phyloP scores from a whole-genome alignment of 2,329 filamentous ascomycete species.

The Arthrinium puccinioides region DNA sequence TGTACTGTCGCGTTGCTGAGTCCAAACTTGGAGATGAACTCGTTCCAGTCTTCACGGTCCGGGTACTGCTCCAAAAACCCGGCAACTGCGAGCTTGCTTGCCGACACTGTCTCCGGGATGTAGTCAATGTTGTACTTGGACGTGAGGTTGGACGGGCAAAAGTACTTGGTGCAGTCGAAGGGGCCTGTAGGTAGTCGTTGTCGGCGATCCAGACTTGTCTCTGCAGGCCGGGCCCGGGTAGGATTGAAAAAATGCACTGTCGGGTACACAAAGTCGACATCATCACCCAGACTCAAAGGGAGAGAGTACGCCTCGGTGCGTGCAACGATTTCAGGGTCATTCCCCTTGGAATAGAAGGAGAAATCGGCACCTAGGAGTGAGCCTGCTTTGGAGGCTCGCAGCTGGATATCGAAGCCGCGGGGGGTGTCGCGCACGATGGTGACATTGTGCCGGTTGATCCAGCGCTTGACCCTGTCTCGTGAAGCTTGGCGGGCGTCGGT shows the following conservation, averaged over 20 bases:
- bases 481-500: not conserved
- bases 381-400: not conserved
- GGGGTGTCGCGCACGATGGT: not conserved
- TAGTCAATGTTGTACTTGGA: conserved; percentile 3
- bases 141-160: not conserved
- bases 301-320: conserved; percentile 3
- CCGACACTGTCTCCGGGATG: conserved; percentile 1
- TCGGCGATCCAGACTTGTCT: not conserved
- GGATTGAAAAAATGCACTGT: conserved; percentile 1
- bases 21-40: not conserved
- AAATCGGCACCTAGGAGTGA: not conserved
- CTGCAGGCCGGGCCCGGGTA: not conserved
- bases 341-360: not conserved
- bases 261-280: conserved; percentile 4
- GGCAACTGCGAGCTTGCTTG: conserved; percentile 1
- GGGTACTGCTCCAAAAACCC: conserved; percentile 3
- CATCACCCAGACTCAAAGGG: not conserved
- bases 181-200: not conserved
- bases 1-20: not conserved
- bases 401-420: conserved; percentile 1
- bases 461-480: not conserved
- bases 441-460: not conserved
- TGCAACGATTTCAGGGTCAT: not conserved
- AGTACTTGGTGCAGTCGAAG: not conserved
- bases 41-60: not conserved